phyloP scores from a whole-genome alignment of 2,329 filamentous ascomycete species.

The Pleurostoma richardsiae region DNA sequence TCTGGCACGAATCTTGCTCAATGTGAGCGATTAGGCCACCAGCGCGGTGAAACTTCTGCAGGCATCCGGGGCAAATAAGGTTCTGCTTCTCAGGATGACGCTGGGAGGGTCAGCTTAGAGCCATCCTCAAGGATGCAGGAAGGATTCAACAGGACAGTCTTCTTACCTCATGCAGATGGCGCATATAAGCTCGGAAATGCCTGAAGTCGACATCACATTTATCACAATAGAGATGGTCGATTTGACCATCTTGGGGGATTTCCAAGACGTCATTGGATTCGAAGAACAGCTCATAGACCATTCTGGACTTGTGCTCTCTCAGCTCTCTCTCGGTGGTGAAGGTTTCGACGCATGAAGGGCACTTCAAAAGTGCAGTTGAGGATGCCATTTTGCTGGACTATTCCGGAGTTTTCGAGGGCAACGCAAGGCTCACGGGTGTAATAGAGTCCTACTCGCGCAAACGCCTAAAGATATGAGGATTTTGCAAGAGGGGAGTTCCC shows the following conservation, averaged over 20 bases:
- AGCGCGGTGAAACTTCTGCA: conserved; percentile 26
- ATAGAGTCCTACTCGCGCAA: too few relatives aligned
- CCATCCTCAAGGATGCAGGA: too few relatives aligned
- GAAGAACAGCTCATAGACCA: too few relatives aligned
- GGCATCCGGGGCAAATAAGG: conserved; percentile 43
- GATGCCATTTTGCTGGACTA: too few relatives aligned
- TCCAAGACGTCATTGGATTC: too few relatives aligned
- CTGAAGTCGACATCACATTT: conserved; percentile 30
- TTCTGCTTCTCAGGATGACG: conserved; percentile 31
- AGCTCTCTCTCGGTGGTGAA: conserved; percentile 12
- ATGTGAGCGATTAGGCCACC: conserved; percentile 38
- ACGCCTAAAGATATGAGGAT: too few relatives aligned
- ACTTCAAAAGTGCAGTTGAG: too few relatives aligned
- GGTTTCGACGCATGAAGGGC: too few relatives aligned
- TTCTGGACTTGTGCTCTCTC: conserved; percentile 8
- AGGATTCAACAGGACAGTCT: not conserved
- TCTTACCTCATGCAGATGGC: conserved; percentile 30
- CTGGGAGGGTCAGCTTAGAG: conserved; percentile 14
- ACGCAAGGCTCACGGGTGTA: too few relatives aligned
- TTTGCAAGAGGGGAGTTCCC: too few relatives aligned
- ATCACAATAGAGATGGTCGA: conserved; percentile 28
- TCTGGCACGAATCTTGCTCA: conserved; percentile 32
- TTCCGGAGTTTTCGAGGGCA: too few relatives aligned
- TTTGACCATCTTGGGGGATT: too few relatives aligned
- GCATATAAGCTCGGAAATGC: conserved; percentile 20